These are phyloP conservation scores for Dactylellina drechsleri DNA, from an alignment of 2,329 filamentous ascomycete species.

Conservation along the genomic window DNA sequence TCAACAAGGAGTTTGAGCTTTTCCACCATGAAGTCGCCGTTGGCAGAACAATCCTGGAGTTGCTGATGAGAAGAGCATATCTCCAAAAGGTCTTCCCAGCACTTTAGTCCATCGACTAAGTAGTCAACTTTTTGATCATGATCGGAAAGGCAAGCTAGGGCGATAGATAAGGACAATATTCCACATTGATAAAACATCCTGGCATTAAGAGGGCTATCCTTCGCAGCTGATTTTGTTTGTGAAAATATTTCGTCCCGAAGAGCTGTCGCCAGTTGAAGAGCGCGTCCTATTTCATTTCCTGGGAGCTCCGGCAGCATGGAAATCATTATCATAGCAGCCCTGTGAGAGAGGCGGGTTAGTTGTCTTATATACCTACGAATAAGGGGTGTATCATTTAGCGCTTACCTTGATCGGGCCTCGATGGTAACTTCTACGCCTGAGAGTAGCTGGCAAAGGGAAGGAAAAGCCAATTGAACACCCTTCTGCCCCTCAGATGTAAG, in stretches of 20 bases:
- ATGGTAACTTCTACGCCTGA: not conserved
- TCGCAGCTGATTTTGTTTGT: constrained; percentile 13
- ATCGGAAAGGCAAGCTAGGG: constrained; percentile 35
- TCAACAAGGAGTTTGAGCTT: constrained; percentile 57
- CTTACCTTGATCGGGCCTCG: constrained; percentile 31
- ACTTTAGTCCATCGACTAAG: constrained; percentile 55
- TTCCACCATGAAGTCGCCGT: constrained; percentile 54
- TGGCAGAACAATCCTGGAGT: constrained; percentile 31
- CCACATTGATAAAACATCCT: constrained; percentile 37
- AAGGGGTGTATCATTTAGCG: too few relatives aligned
- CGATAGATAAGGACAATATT: constrained; percentile 34
- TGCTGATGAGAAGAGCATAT: constrained; percentile 25
- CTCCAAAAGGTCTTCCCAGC: constrained; percentile 56
- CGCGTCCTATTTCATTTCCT: constrained; percentile 23
- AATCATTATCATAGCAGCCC: constrained; percentile 33
- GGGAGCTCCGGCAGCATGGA: constrained; percentile 35
- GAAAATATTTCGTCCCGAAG: constrained; percentile 31
- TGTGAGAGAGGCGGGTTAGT: constrained; percentile 15
- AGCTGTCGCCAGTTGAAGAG: constrained; percentile 23
- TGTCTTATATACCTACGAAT: not conserved
- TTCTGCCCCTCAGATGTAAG: constrained; percentile 18
- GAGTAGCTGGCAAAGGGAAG: constrained; percentile 34
- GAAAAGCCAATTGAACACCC: constrained; percentile 15
- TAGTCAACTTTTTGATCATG: constrained; percentile 38
- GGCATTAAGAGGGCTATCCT: constrained; percentile 16